A percentile compares a stretch with the other conserved stretches of the same genome.
Evolutionary conservation across 2,329 filamentous ascomycete genomes (phyloP).

Genomic region (Nannizzia gypsea): DNA sequence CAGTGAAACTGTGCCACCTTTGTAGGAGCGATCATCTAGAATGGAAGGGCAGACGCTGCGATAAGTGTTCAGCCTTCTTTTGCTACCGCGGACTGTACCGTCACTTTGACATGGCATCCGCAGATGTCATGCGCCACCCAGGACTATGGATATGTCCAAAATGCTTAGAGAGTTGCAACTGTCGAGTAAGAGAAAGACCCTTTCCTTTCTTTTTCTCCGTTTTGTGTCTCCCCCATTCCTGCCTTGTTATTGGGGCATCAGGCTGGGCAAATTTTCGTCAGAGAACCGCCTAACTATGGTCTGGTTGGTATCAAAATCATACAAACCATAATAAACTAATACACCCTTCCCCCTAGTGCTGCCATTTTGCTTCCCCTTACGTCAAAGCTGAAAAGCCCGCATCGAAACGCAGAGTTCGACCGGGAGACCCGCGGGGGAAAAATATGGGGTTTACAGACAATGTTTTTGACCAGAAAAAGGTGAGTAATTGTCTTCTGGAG

Average conservation of each 20-base stretch:
- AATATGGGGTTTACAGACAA: slow-evolving; percentile 28
- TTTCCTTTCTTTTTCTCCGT: neutral
- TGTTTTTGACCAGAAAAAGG: slow-evolving; percentile 28
- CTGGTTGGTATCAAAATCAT: slow-evolving; percentile 2
- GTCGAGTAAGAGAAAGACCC: slow-evolving; percentile 15
- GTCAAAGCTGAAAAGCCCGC: slow-evolving; percentile 25
- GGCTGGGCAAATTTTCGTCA: neutral
- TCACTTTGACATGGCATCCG: slow-evolving; percentile 26
- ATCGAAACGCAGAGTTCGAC: slow-evolving; percentile 23
- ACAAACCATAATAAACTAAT: slow-evolving; percentile 1
- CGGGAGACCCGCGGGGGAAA: slow-evolving; percentile 24
- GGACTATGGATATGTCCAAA: slow-evolving; percentile 26
- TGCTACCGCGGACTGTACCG: slow-evolving; percentile 27
- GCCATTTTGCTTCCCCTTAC: slow-evolving; percentile 25
- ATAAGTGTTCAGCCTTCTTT: slow-evolving; percentile 26
- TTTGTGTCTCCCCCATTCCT: neutral
- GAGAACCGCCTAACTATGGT: neutral
- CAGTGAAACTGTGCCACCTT: slow-evolving; percentile 24
- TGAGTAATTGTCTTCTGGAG: slow-evolving; percentile 9
- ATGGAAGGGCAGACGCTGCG: slow-evolving; percentile 26
- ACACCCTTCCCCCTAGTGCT: slow-evolving; percentile 17
- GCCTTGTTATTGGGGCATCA: neutral
- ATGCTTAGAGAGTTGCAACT: slow-evolving; percentile 26
- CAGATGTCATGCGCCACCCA: slow-evolving; percentile 21
- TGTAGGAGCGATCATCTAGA: slow-evolving; percentile 26